A percentile compares a stretch with the other conserved stretches of the same genome.
These are phyloP conservation scores for Blastobotrys apis DNA, from an alignment of 1,139 yeast genomes.

Conservation along the genomic window DNA sequence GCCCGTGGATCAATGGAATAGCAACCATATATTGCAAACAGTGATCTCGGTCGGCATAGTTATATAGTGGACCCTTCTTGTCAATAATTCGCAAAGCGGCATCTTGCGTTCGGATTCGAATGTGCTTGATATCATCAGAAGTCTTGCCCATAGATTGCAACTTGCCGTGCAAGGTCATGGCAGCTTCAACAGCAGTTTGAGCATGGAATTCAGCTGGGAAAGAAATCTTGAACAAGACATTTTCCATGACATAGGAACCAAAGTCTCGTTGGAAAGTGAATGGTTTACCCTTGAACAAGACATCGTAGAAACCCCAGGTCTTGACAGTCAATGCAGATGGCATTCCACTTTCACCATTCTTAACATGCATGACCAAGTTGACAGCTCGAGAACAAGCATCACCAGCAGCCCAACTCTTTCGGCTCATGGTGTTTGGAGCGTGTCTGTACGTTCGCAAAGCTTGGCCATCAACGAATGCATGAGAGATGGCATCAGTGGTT, in stretches of 20 bases:
- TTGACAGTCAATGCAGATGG: constrained; percentile 54
- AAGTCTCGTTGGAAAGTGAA: constrained; percentile 51
- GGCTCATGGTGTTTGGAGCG: constrained; percentile 58
- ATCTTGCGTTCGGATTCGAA: constrained; percentile 53
- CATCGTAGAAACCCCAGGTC: constrained; percentile 62
- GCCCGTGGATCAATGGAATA: constrained; percentile 50
- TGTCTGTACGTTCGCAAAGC: constrained; percentile 56
- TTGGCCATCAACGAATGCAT: constrained; percentile 59
- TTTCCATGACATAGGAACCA: constrained; percentile 61
- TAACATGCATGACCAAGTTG: constrained; percentile 49
- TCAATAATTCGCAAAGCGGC: constrained; percentile 58
- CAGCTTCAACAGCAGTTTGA: constrained; percentile 61
- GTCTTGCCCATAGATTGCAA: constrained; percentile 42
- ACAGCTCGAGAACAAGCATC: constrained; percentile 61
- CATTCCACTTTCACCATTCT: constrained; percentile 52
- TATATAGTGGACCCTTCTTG: constrained; percentile 54
- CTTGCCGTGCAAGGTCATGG: constrained; percentile 42
- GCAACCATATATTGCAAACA: constrained; percentile 62
- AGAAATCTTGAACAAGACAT: constrained; percentile 54
- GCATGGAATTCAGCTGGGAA: constrained; percentile 67
- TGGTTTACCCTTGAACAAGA: constrained; percentile 48
- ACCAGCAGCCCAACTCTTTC: constrained; percentile 66
- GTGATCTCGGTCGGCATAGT: constrained; percentile 61
- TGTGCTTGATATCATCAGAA: constrained; percentile 45
- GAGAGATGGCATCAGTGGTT: constrained; percentile 53